These are phyloP conservation scores for Kingdonia uniflora DNA, from an alignment of 164 flowering plant species.

Conservation along the genomic window DNA sequence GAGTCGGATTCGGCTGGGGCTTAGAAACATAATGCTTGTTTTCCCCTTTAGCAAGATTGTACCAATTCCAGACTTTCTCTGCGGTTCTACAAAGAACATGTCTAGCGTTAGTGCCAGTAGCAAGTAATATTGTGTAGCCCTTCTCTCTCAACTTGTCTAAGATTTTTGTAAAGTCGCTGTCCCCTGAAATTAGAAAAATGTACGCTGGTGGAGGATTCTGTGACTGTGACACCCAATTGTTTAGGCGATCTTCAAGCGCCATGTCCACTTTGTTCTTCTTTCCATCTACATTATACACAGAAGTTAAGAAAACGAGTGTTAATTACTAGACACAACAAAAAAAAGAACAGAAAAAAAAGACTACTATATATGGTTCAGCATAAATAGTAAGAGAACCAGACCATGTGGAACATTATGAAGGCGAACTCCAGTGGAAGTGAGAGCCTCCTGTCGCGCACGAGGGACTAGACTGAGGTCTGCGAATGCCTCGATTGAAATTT, in stretches of 20 bases:
- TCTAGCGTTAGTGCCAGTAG: constrained; percentile 39
- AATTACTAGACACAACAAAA: neutral
- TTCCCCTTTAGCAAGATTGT: constrained; percentile 53
- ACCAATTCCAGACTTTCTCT: constrained; percentile 90
- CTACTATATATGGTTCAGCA: no score
- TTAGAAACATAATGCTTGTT: constrained; percentile 41
- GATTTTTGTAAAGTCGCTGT: constrained; percentile 55
- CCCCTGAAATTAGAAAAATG: constrained; percentile 81
- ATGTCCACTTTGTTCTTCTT: constrained; percentile 88
- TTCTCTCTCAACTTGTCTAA: constrained; percentile 73
- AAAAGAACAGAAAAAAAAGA: no score
- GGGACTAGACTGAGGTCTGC: constrained; percentile 62
- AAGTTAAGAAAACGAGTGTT: neutral
- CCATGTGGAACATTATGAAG: constrained; percentile 60
- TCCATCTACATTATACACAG: constrained; percentile 28
- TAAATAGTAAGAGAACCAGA: constrained; percentile 12
- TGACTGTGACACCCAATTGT: constrained; percentile 62
- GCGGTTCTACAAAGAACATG: constrained; percentile 78
- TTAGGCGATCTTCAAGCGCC: constrained; percentile 60
- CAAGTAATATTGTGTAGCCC: constrained; percentile 82
- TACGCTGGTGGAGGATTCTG: constrained; percentile 97
- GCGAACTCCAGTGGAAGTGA: constrained; percentile 62
- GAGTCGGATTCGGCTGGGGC: constrained; percentile 40
- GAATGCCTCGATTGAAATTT: constrained; percentile 67
- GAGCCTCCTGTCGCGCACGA: constrained; percentile 50